Base-by-base conservation (phyloP, 148 eudicot species). In the Agrostemma githago region DNA sequence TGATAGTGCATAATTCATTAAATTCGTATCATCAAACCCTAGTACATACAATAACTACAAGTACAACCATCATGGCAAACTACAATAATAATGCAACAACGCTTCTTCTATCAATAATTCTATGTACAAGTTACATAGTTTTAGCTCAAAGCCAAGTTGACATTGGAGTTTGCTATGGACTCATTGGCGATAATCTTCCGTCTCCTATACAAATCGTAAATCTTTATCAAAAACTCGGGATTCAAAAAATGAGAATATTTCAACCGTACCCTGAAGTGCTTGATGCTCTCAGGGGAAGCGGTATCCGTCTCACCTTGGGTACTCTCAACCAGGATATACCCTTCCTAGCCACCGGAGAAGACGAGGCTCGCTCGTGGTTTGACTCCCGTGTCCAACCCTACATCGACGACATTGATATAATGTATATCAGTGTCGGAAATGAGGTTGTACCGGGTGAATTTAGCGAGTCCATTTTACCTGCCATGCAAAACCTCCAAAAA, bases 371-470 rank as follows among this genome's bases (percentile, higher is more conserved):
- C 8, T 14, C 79, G 8, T 83, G 87, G 88, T 82, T 88, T 34
- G 38, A 59, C 17, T 3, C 76, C 44, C 79, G 85, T 72, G 81
- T 88, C 62, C 69, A 19, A 16, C 87, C 88, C 9, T 80, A 84
- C 38, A 21, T 80, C 12, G 43, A 60, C 4, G 78, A 78, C 54
- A 16, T 87, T 3, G 41, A 42, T 6, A 72, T 91, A 57, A 21
- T 59, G 11, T 87, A 79, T 34, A 83, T 91, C 4, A 75, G 82
- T 11, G 87, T 83, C 0, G 96, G 96, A 12, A 91, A 91, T 6
- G 96, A 91, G 77, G 83, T 83, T 20, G 51, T 77, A 44, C 91
- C 89, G 0, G 81, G 86, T 11, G 74, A 79, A 10, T 83, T 64
- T 15, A 81, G 74, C 4, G 73, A 73, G 10, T 74, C 40, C 26